Base-by-base conservation (phyloP, 345 rosid genomes). In the Gossypium australe region DNA sequence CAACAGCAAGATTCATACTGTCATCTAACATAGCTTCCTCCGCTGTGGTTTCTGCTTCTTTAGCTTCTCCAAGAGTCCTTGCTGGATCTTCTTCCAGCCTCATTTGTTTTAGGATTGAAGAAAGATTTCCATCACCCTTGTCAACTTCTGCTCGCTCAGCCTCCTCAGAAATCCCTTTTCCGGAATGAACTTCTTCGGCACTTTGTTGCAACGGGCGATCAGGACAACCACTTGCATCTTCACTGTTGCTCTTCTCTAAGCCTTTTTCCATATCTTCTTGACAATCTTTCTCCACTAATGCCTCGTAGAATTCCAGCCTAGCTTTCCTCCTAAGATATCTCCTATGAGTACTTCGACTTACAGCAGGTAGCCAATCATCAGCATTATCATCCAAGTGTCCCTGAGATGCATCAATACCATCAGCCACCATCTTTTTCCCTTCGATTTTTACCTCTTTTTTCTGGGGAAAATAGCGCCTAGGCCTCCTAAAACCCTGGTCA, bases 311-410 rank as follows among this genome's bases (percentile, higher is more conserved):
- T 70, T 90, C 97, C 64, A 89, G 85, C 70, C 85, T 90, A 7
- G 89, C 93, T 83, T 88, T 88, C 80, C 98, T 88, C 77, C 93
- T 88, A 58, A 93, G 87, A 70, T 25, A 93, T 76, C 89, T 95
- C 67, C 93, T 83, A 71, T 90, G 97, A 70, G 99, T 91, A 79
- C 98, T 90, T 69, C 93, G 86, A 84, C 99, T 90, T 24, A 93
- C 99, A 38, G 96, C 97, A 77, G 94, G 99, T 82, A 48, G 80
- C 98, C 98, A 95, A 73, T 89, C 94, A 86, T 85, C 86, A 66
- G 79, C 79, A 76, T 86, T 79, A 76, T 88, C 89, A 38, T 86
- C 97, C 77, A 68, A 67, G 70, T 87, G 80, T 1, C 97, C 99
- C 58, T 85, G 88, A 9, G 98, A 95, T 27, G 97, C 99, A 81